Evolutionary conservation across 495 filamentous ascomycete genomes (phyloP), one percentile per base, ranked within the genome.

Genomic region (Talaromyces ruber): DNA sequence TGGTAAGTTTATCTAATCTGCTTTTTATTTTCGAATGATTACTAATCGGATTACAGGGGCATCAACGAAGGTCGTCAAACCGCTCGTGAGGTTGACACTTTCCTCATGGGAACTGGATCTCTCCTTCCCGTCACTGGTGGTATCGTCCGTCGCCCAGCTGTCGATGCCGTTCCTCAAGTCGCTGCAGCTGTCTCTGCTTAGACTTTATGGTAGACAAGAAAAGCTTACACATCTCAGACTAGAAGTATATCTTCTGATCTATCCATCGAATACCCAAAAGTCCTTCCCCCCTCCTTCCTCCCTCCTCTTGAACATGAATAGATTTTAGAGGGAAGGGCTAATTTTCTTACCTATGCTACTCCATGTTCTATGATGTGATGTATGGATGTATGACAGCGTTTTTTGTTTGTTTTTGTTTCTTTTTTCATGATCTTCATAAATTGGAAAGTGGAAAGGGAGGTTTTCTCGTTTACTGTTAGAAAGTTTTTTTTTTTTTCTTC

Each of bases 41-140:
- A 59, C 64, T 69, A 63, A 68, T 60, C 60, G 58, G 16, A 28
- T 62, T 32, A n/a, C 62, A 91, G 89, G 91, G 94, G 93, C 75
- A 99, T 99, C 82, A 99, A 99, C 71, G 94, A 99, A 81, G 94
- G 94, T 70, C 89, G 94, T 65, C 89, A 92, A 76, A 87, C 88
- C 56, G 94, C 94, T 68, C 90, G 95, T 61, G 93, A 99, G 74
- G 91, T 98, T 57, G 94, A 99, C 71, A 72, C 91, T 56, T 95
- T 85, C 80, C 89, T 99, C 59, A 89, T 88, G 75, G 82, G 86
- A 62, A 72, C 75, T 54, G 87, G 85, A 67, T 93, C 91, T 51
- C 82, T 81, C 66, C 82, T 99, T 26, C 95, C 94, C 8, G 90
- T 96, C 62, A 97, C 93, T 11, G 94, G 94, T 65, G 94, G 94